Percentiles rank a stretch among this genome's conserved stretches.
Conservation (phyloP, 192 early-diverging fungal genomes). For the Spinellus fusiger region DNA sequence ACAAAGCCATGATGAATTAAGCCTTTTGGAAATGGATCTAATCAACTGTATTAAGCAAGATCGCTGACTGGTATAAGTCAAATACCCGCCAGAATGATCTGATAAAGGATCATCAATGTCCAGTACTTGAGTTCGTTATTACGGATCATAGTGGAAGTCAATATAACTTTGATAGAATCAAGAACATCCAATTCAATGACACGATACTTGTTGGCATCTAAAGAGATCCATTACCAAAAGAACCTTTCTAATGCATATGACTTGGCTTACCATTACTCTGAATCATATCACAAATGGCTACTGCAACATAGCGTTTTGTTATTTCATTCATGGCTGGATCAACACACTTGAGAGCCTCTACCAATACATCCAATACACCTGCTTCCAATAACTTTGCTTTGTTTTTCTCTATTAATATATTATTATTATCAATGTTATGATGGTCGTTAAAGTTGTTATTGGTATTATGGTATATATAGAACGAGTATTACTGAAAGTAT, state of each 20-base stretch:
- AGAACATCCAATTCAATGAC: conserved; percentile 59
- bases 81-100: conserved; percentile 59
- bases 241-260: background rate
- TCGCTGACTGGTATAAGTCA: no score
- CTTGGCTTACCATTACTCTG: conserved; percentile 44
- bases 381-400: conserved; percentile 42
- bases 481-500: no score
- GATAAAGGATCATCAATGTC: conserved; percentile 71
- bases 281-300: conserved; percentile 65
- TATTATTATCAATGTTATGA: background rate
- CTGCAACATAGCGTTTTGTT: conserved; percentile 57
- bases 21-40: conserved; percentile 49
- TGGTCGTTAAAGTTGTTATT: no score
- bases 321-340: conserved; percentile 46
- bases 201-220: conserved; percentile 53
- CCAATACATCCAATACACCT: conserved; percentile 57
- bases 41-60: no score
- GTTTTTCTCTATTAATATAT: conserved; percentile 48
- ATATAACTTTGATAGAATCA: conserved; percentile 47
- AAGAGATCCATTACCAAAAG: background rate
- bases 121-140: conserved; percentile 79
- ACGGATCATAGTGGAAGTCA: conserved; percentile 42
- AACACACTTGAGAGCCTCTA: conserved; percentile 40
- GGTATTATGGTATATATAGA: no score
- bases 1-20: conserved; percentile 52